These are phyloP conservation scores for Pleurotus djamor DNA, from an alignment of 768 basidiomycete genomes.

Conservation along the genomic window DNA sequence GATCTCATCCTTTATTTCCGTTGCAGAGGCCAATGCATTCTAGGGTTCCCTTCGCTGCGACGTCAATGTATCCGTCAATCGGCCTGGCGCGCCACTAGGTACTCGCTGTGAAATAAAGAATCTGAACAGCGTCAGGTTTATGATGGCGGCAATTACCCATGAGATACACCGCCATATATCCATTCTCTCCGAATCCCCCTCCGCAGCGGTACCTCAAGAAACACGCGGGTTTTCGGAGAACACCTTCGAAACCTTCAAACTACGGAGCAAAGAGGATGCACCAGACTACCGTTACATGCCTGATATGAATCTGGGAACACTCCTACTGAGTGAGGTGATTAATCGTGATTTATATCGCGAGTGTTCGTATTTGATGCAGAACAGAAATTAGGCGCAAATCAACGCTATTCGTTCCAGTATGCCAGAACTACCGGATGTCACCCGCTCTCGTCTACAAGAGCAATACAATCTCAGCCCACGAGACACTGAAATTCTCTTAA, in stretches of 20 bases:
- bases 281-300: slow-evolving; percentile 99
- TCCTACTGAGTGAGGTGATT: slow-evolving; percentile 54
- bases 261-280: slow-evolving; percentile 90
- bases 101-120: slow-evolving; percentile 98
- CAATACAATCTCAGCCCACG: slow-evolving; percentile 48
- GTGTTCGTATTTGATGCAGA: neutral
- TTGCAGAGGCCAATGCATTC: neutral
- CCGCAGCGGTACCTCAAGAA: slow-evolving; percentile 65
- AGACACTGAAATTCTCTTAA: slow-evolving; percentile 76
- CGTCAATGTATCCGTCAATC: slow-evolving; percentile 91
- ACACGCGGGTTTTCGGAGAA: slow-evolving; percentile 90
- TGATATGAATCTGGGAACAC: slow-evolving; percentile 85
- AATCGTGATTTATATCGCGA: neutral
- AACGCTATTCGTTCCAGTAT: slow-evolving; percentile 46
- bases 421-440: slow-evolving; percentile 76
- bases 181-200: slow-evolving; percentile 37
- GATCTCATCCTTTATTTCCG: neutral
- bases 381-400: slow-evolving; percentile 56
- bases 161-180: slow-evolving; percentile 81
- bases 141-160: slow-evolving; percentile 76
- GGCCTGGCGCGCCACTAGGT: slow-evolving; percentile 56
- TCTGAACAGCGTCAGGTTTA: slow-evolving; percentile 86
- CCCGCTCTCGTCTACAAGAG: slow-evolving; percentile 51
- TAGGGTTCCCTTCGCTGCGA: slow-evolving; percentile 95
- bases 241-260: slow-evolving; percentile 73